phyloP scores from a whole-genome alignment of 1,284 basidiomycete genomes.

The Pseudozyma tsukubaensis region DNA sequence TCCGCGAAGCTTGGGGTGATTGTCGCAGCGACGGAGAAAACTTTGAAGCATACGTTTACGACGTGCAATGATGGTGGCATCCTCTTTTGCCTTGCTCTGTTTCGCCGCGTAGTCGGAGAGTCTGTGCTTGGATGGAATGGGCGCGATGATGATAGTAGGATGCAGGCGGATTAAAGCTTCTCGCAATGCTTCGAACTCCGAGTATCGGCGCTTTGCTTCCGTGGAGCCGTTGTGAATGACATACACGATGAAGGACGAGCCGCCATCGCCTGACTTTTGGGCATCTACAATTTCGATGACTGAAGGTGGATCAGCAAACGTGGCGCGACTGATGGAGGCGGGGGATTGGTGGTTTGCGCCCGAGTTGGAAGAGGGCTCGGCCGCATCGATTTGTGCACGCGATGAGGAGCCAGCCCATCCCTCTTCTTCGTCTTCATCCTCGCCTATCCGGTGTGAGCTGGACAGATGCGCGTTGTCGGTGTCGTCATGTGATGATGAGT shows the following conservation, averaged over 20 bases:
- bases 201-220: conserved; percentile 91
- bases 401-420: conserved; percentile 44
- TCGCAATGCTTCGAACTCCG: conserved; percentile 94
- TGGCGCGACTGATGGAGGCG: conserved; percentile 18
- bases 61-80: conserved; percentile 88
- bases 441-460: conserved; percentile 5
- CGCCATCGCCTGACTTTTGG: conserved; percentile 85
- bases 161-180: conserved; percentile 86
- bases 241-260: conserved; percentile 92
- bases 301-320: conserved; percentile 38
- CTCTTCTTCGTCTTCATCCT: conserved; percentile 32
- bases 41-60: conserved; percentile 94
- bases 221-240: conserved; percentile 85
- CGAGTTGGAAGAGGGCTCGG: not conserved
- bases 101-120: conserved; percentile 97
- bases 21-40: conserved; percentile 87
- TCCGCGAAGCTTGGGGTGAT: conserved; percentile 91
- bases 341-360: conserved; percentile 14
- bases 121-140: conserved; percentile 96
- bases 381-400: conserved; percentile 19
- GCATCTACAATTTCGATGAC: conserved; percentile 76
- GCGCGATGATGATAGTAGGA: conserved; percentile 95
- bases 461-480: not conserved
- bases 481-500: conserved; percentile 16
- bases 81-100: conserved; percentile 96